phyloP scores from a whole-genome alignment of 805 yeast species.

The Candida vaughaniae region DNA sequence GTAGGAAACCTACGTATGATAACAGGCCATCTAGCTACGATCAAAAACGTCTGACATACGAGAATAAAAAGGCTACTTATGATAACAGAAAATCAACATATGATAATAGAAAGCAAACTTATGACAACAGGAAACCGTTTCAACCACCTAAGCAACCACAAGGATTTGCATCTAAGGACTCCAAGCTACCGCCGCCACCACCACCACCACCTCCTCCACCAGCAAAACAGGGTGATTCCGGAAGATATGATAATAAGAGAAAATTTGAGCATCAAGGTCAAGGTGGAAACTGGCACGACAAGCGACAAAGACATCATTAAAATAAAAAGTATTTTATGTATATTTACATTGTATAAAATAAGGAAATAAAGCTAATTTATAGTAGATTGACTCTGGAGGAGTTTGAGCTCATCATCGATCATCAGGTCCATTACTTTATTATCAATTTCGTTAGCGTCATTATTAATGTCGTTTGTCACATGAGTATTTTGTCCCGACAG shows the following conservation, averaged over 20 bases:
- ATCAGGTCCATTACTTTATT: constrained; percentile 8
- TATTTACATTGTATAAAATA: background rate
- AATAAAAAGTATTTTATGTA: too few relatives aligned
- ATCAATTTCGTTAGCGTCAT: constrained; percentile 2
- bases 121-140: background rate
- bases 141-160: constrained; percentile 3
- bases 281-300: constrained; percentile 12
- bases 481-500: constrained; percentile 1
- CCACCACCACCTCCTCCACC: constrained; percentile 20
- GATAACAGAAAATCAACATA: background rate
- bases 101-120: constrained; percentile 1
- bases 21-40: too few relatives aligned
- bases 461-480: background rate
- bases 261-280: constrained; percentile 19
- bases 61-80: background rate
- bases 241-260: constrained; percentile 22
- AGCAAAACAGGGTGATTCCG: constrained; percentile 10
- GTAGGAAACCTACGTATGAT: too few relatives aligned
- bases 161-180: background rate
- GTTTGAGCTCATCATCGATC: constrained; percentile 14
- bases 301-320: constrained; percentile 6
- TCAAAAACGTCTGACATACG: too few relatives aligned
- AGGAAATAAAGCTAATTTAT: too few relatives aligned
- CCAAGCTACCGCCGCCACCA: constrained; percentile 22
- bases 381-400: too few relatives aligned